A percentile compares a stretch with the other conserved stretches of the same genome.
Evolutionary conservation across 495 filamentous ascomycete genomes (phyloP).

Genomic region (Annulohypoxylon moriforme): DNA sequence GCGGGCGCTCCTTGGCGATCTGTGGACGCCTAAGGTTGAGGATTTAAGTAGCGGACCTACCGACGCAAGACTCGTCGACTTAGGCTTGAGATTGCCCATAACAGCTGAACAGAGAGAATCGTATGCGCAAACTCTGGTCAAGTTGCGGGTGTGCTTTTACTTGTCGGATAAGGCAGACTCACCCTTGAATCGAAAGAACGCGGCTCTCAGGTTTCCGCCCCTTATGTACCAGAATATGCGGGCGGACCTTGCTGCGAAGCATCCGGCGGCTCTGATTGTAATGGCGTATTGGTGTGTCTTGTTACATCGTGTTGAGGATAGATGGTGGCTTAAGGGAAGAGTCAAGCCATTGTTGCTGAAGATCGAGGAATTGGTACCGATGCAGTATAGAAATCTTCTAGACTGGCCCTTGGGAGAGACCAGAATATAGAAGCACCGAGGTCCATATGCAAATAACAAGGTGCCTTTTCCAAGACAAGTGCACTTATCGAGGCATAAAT

Average conservation of each 20-base stretch:
- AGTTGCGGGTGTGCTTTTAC: constrained; percentile 35
- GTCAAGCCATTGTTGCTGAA: constrained; percentile 28
- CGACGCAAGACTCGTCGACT: constrained; percentile 19
- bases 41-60: constrained; percentile 16
- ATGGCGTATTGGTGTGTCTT: constrained; percentile 46
- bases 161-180: constrained; percentile 29
- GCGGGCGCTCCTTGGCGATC: constrained; percentile 19
- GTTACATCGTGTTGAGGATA: constrained; percentile 38
- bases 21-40: constrained; percentile 18
- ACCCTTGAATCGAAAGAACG: constrained; percentile 36
- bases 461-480: neutral
- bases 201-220: constrained; percentile 32
- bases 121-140: constrained; percentile 18
- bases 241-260: constrained; percentile 16
- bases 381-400: constrained; percentile 14
- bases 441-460: neutral
- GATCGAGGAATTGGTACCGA: constrained; percentile 33
- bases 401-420: constrained; percentile 24
- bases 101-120: constrained; percentile 2
- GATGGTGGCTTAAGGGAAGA: constrained; percentile 37
- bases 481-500: neutral
- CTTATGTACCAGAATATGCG: constrained; percentile 23
- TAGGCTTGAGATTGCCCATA: constrained; percentile 6
- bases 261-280: constrained; percentile 34
- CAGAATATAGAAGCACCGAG: neutral